phyloP scores from a whole-genome alignment of 208 protist genomes.

The Naegleria gruberi region DNA sequence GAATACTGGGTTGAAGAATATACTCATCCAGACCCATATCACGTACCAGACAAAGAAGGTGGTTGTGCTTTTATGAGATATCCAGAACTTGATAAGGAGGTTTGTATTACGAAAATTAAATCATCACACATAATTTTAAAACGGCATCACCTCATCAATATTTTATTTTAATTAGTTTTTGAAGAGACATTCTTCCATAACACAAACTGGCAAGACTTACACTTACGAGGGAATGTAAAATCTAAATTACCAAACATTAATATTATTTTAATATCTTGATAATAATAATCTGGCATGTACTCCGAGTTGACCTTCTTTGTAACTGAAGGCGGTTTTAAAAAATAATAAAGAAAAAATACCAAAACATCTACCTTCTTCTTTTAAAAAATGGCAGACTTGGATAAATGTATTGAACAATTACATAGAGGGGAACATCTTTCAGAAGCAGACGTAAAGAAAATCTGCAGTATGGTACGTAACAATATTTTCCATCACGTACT shows the following conservation, averaged over 20 bases:
- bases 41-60: not conserved
- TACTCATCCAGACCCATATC: not conserved
- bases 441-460: constrained; percentile 64
- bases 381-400: constrained; percentile 52
- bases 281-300: no score
- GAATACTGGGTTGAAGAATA: not conserved
- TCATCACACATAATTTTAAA: not conserved
- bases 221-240: not conserved
- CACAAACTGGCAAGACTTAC: not conserved
- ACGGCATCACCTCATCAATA: not conserved
- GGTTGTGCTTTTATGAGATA: not conserved
- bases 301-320: no score
- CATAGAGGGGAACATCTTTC: constrained; percentile 64
- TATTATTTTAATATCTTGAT: no score
- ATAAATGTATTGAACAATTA: constrained; percentile 72
- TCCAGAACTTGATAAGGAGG: not conserved
- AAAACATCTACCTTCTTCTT: not conserved
- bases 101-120: not conserved
- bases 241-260: no score
- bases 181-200: not conserved
- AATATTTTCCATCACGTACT: not conserved
- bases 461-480: constrained; percentile 59
- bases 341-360: no score
- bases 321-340: no score
- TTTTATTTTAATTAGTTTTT: not conserved